Percentiles rank a stretch among this genome's conserved stretches.
Conservation (phyloP, 495 filamentous ascomycete species). For the Penicillium chermesinum region DNA sequence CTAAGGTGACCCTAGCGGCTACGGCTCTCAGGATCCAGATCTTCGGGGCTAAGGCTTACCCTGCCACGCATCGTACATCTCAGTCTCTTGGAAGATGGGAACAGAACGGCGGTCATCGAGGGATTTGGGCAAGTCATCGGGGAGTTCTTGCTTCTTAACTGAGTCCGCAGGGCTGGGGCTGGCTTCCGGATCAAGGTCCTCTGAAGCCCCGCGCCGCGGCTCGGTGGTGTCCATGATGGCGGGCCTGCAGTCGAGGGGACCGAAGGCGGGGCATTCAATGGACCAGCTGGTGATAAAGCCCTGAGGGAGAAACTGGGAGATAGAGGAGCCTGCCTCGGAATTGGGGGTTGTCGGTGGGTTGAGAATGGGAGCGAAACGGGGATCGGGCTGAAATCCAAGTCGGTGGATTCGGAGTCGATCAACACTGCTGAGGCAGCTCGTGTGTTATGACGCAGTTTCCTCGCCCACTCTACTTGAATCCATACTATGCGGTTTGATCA, state of each 20-base stretch:
- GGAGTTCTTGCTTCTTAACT: constrained; percentile 50
- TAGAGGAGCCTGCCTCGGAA: constrained; percentile 8
- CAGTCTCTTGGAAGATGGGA: constrained; percentile 64
- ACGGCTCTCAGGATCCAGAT: neutral
- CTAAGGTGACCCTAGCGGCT: neutral
- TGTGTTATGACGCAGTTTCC: constrained; percentile 20
- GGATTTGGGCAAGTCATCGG: constrained; percentile 82
- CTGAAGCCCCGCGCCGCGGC: constrained; percentile 34
- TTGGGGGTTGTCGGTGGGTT: constrained; percentile 6
- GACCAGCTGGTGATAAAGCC: constrained; percentile 2
- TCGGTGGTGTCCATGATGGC: constrained; percentile 37
- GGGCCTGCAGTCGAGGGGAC: constrained; percentile 17
- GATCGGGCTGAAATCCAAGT: constrained; percentile 15
- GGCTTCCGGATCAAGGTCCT: constrained; percentile 25
- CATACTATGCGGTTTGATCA: neutral
- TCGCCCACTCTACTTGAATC: constrained; percentile 14
- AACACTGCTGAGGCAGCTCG: constrained; percentile 21
- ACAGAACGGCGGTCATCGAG: constrained; percentile 79
- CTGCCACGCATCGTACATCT: constrained; percentile 99
- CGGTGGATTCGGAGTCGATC: constrained; percentile 23
- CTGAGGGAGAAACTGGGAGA: neutral
- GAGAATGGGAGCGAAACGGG: constrained; percentile 10
- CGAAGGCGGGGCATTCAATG: constrained; percentile 19
- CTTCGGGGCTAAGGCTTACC: constrained; percentile 46
- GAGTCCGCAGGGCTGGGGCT: constrained; percentile 17